Evolutionary conservation across 345 rosid species (phyloP), one percentile per base, ranked within the genome.

Genomic region (Laguncularia racemosa): DNA sequence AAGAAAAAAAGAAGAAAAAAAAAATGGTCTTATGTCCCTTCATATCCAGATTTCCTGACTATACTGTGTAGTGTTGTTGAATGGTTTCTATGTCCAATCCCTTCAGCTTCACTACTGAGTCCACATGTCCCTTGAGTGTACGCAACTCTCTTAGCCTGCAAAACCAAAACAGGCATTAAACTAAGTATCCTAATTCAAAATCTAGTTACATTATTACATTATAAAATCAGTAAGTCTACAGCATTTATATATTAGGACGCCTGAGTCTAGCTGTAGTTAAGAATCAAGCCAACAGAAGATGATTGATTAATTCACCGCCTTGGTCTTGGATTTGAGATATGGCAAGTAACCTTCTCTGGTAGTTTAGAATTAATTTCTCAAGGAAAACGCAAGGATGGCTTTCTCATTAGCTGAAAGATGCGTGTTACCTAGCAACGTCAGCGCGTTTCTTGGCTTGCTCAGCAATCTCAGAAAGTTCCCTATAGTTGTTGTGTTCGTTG

Each of bases 361-460:
- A n/a, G n/a, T n/a, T n/a, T n/a, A n/a, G n/a, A n/a, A n/a, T n/a
- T n/a, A n/a, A n/a, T n/a, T n/a, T n/a, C n/a, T n/a, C n/a, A n/a
- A n/a, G n/a, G n/a, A n/a, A n/a, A n/a, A 46, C 15, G 7, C 44
- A 14, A 20, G 16, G 49, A 15, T 10, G 52, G 14, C 40, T 46
- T 44, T 13, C 20, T 44, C 49, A 17, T 19, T 13, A 56, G 21
- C 15, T 44, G 11, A 44, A 20, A 14, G 8, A 19, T 3, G 13
- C 7, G 16, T 15, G 14, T 67, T 40, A 76, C 80, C 80, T 76
- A 3, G 78, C 75, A 44, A 76, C 69, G 50, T 76, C 78, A 19
- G 81, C 81, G 20, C 81, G 75, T 57, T 65, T 69, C 68, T 58
- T 76, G 23, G 81, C 81, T 56, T 76, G 81, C 61, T 73, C 81